phyloP scores from a whole-genome alignment of 768 basidiomycete species.

The Termitomyces sp. region DNA sequence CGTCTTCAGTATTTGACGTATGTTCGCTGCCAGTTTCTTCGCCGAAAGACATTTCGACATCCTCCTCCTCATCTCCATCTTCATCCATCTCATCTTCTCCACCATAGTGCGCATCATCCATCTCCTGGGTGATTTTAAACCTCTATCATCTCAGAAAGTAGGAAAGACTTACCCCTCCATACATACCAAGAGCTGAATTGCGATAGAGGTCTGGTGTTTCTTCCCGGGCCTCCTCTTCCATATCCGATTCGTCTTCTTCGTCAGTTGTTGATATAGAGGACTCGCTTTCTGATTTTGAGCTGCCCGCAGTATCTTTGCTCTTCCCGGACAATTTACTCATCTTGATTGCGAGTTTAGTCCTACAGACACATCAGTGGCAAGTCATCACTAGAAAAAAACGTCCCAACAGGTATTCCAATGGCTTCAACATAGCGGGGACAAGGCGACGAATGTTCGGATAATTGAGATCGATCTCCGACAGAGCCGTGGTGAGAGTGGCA shows the following conservation, averaged over 20 bases:
- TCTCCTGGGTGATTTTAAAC: slow-evolving; percentile 48
- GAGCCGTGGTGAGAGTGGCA: slow-evolving; percentile 75
- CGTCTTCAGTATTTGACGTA: slow-evolving; percentile 71
- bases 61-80: slow-evolving; percentile 73
- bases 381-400: slow-evolving; percentile 2
- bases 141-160: neutral
- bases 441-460: slow-evolving; percentile 87
- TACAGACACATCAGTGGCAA: slow-evolving; percentile 22
- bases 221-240: slow-evolving; percentile 53
- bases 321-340: slow-evolving; percentile 82
- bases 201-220: slow-evolving; percentile 93
- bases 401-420: slow-evolving; percentile 82
- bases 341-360: slow-evolving; percentile 96
- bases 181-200: slow-evolving; percentile 96
- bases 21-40: slow-evolving; percentile 82
- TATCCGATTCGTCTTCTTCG: slow-evolving; percentile 59
- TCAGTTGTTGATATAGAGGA: slow-evolving; percentile 47
- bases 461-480: slow-evolving; percentile 92
- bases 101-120: slow-evolving; percentile 72
- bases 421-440: slow-evolving; percentile 83
- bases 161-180: slow-evolving; percentile 64
- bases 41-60: slow-evolving; percentile 84
- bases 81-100: slow-evolving; percentile 78
- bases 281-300: slow-evolving; percentile 39
- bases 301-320: slow-evolving; percentile 50